A percentile compares a stretch with the other conserved stretches of the same genome.
phyloP scores from a whole-genome alignment of 306 rosid species.

The Begonia peltatifolia region DNA sequence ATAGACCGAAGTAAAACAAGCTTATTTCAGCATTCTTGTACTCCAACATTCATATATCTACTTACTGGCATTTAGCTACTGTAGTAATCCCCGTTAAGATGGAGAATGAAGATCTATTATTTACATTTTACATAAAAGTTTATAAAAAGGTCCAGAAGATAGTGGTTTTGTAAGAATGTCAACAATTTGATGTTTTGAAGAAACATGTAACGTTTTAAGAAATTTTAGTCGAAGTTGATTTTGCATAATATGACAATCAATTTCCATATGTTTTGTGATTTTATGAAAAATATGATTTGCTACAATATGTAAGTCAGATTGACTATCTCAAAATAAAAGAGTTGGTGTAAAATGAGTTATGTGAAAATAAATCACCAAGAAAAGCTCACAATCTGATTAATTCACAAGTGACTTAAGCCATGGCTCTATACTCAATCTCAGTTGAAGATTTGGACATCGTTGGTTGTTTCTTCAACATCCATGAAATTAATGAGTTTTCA shows the following conservation, averaged over 20 bases:
- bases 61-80: too few relatives aligned
- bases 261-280: not conserved
- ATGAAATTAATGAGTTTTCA: too few relatives aligned
- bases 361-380: too few relatives aligned
- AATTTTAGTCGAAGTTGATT: not conserved
- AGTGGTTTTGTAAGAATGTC: not conserved
- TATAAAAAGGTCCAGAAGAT: not conserved
- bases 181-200: not conserved
- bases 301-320: not conserved
- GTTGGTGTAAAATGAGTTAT: not conserved
- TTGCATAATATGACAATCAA: not conserved
- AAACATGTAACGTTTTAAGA: not conserved
- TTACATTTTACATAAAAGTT: not conserved
- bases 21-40: too few relatives aligned
- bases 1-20: too few relatives aligned
- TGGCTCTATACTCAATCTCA: too few relatives aligned
- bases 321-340: not conserved
- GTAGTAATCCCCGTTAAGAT: not conserved
- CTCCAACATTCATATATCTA: too few relatives aligned
- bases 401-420: too few relatives aligned
- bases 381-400: too few relatives aligned
- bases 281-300: constrained; percentile 3
- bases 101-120: not conserved
- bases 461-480: too few relatives aligned
- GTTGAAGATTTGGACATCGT: too few relatives aligned